Evolutionary conservation across 371 early-diverging fungal genomes (phyloP).

Genomic region (Choanephora cucurbitarum): DNA sequence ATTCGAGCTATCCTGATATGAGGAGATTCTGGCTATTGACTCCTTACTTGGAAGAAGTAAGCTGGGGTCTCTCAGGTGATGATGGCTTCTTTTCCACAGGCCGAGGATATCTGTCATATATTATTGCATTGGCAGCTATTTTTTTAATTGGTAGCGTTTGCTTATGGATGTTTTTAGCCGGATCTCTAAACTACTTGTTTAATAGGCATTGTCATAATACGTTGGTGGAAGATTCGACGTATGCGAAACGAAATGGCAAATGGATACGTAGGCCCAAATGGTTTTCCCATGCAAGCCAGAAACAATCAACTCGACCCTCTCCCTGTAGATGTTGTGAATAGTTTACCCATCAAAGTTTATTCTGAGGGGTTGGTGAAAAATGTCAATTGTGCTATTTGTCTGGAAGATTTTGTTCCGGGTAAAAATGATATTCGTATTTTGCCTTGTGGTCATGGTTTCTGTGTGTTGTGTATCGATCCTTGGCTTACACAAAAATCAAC

Average conservation of each 20-base stretch:
- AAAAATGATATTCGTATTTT: slow-evolving; percentile 30
- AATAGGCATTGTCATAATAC: slow-evolving; percentile 36
- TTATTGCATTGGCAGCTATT: slow-evolving; percentile 38
- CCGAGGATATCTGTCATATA: slow-evolving; percentile 42
- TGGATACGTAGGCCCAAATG: slow-evolving; percentile 5
- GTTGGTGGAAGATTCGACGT: slow-evolving; percentile 49
- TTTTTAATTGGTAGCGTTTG: slow-evolving; percentile 41
- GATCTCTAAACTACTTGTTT: neutral
- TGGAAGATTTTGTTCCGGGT: slow-evolving; percentile 30
- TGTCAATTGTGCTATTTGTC: slow-evolving; percentile 33
- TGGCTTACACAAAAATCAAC: slow-evolving; percentile 42
- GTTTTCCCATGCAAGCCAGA: slow-evolving; percentile 26
- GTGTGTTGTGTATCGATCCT: slow-evolving; percentile 39
- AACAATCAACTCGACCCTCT: slow-evolving; percentile 30
- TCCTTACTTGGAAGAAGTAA: slow-evolving; percentile 11
- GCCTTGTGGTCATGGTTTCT: slow-evolving; percentile 40
- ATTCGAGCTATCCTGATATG: slow-evolving; percentile 9
- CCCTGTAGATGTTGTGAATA: slow-evolving; percentile 41
- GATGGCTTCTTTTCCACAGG: slow-evolving; percentile 18
- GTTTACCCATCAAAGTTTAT: slow-evolving; percentile 25
- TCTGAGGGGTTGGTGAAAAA: slow-evolving; percentile 23
- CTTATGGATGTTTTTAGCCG: neutral
- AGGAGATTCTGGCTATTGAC: slow-evolving; percentile 18
- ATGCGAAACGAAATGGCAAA: slow-evolving; percentile 18
- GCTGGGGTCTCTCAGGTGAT: slow-evolving; percentile 1